Base-by-base conservation (phyloP, 2,329 filamentous ascomycete species). In the Beauveria rudraprayagi region DNA sequence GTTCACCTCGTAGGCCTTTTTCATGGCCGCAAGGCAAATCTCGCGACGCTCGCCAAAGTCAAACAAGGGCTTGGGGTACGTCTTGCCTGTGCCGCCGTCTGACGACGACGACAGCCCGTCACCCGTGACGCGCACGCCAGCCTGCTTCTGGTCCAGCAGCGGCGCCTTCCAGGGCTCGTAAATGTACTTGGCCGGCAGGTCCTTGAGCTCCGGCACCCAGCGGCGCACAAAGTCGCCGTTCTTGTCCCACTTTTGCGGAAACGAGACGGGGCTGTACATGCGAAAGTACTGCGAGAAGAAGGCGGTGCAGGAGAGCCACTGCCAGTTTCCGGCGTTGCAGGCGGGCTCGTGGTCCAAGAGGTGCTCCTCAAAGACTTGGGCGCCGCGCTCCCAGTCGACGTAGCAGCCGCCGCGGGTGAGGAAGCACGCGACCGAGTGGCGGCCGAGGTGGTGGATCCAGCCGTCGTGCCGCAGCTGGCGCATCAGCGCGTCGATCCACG, bases 401-500 rank as follows among this genome's bases (percentile, higher is more conserved):
- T 91, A 92, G 71, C 88, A 91, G 0, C 89, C 89, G 1, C 89
- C 89, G 3, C 89, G 78, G 0, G 89, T 92, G n/a, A 92, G 77
- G 70, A 92, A 92, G 69, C 88, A 92, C 0, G 89, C 89, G 0
- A 92, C 85, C n/a, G 85, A 82, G 71, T 92, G 89, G 0, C 89
- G 81, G 2, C 88, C 89, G 0, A 92, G 78, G 69, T 92, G 89
- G 69, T 92, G 89, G 9, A 92, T 90, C 89, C 89, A 92, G 30
- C 89, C 89, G 69, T 91, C 88, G 2, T 77, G 70, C 16, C 80
- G 77, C 16, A 92, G 77, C 71, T 92, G 89, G 1, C 88, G 83
- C 89, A 92, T 92, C 46, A 92, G 77, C 0, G 88, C 88, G 68
- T 92, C 89, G 66, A 92, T 91, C 83, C 87, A 92, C 0, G 89